These are phyloP conservation scores for Suillus weaverae DNA, from an alignment of 768 basidiomycete species.

Conservation along the genomic window DNA sequence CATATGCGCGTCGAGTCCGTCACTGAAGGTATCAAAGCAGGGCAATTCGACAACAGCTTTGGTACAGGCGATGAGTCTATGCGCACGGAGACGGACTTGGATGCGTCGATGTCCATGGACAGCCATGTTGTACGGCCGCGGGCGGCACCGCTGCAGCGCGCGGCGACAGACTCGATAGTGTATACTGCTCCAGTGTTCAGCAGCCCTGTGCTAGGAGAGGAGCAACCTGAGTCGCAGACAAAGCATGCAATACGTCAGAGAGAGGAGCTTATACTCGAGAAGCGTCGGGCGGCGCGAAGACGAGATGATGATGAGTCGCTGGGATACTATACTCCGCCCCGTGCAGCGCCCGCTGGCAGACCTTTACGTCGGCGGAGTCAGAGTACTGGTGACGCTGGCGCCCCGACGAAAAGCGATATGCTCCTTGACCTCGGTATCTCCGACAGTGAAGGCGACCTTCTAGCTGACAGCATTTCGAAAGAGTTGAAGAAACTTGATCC, in stretches of 20 bases:
- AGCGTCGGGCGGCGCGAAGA: constrained; percentile 60
- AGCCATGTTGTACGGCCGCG: constrained; percentile 16
- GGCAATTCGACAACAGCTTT: constrained; percentile 38
- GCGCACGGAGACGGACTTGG: constrained; percentile 30
- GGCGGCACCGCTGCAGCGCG: constrained; percentile 41
- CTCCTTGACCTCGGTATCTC: constrained; percentile 40
- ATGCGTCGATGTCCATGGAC: constrained; percentile 19
- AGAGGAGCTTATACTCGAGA: constrained; percentile 71
- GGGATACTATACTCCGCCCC: constrained; percentile 36
- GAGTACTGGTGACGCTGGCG: constrained; percentile 75
- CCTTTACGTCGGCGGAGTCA: constrained; percentile 68
- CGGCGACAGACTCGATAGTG: constrained; percentile 50
- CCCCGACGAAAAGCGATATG: constrained; percentile 32
- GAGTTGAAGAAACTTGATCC: constrained; percentile 63
- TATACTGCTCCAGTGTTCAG: constrained; percentile 32
- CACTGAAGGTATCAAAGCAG: constrained; percentile 34
- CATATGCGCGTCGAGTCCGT: constrained; percentile 29
- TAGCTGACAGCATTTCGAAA: constrained; percentile 70
- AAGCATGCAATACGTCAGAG: constrained; percentile 67
- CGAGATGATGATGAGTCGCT: constrained; percentile 48
- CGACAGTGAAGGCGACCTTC: constrained; percentile 49
- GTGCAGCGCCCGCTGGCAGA: constrained; percentile 37
- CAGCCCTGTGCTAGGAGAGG: constrained; percentile 31
- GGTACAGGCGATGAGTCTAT: constrained; percentile 29
- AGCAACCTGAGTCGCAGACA: constrained; percentile 44